Conservation (phyloP, 1,139 yeast species). For the Hansenula lynferdii region DNA sequence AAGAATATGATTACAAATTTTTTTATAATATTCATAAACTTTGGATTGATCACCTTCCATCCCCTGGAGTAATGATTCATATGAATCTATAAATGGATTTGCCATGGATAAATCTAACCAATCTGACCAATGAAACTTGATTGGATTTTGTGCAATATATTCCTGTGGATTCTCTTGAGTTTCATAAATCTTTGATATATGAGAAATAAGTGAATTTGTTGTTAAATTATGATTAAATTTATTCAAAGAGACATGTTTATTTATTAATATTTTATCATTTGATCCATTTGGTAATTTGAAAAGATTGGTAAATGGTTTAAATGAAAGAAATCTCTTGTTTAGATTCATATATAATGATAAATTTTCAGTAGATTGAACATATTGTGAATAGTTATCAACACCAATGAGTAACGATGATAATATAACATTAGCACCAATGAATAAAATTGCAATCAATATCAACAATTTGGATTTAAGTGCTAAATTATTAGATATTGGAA, state of each 20-base stretch:
- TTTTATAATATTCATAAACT: constrained; percentile 41
- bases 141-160: constrained; percentile 6
- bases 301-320: constrained; percentile 11
- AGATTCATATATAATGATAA: constrained; percentile 13
- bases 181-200: constrained; percentile 8
- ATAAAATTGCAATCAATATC: no score
- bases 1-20: constrained; percentile 31
- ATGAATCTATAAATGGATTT: constrained; percentile 20
- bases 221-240: constrained; percentile 15
- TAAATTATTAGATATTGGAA: no score
- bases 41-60: constrained; percentile 31
- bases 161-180: constrained; percentile 13
- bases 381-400: constrained; percentile 11
- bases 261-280: no score
- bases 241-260: no score
- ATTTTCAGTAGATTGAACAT: constrained; percentile 13
- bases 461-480: no score
- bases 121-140: constrained; percentile 25
- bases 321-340: constrained; percentile 14
- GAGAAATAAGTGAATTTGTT: constrained; percentile 10
- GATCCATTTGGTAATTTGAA: constrained; percentile 3
- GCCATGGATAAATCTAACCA: constrained; percentile 23
- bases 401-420: no score
- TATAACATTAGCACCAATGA: no score
- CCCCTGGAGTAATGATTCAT: constrained; percentile 6